Conservation (phyloP, 495 filamentous ascomycete species). For the Aspergillus bertholletiae region DNA sequence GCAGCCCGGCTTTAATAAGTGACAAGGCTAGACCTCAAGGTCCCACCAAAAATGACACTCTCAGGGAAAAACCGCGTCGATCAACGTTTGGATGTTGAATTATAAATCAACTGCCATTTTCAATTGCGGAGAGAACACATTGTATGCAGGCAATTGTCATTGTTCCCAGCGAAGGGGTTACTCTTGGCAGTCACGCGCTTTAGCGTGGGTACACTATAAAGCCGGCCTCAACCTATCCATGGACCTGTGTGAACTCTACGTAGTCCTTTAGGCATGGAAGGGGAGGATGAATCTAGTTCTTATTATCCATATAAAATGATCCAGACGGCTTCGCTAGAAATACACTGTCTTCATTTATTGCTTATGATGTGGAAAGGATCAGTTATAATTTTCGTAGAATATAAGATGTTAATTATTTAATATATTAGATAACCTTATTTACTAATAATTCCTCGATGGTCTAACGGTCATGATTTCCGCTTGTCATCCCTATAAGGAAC, state of each 20-base stretch:
- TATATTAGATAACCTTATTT: no score
- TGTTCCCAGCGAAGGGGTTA: not conserved
- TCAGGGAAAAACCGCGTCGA: not conserved
- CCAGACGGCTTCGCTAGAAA: no score
- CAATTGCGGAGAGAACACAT: not conserved
- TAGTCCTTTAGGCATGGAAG: no score
- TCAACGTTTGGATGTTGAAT: not conserved
- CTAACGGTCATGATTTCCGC: conserved; percentile 44
- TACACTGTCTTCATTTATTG: no score
- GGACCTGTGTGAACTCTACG: not conserved
- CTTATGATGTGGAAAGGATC: no score
- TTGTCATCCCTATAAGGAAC: conserved; percentile 23
- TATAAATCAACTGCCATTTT: not conserved
- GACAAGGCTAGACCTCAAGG: not conserved
- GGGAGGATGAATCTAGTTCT: no score
- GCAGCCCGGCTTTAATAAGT: not conserved
- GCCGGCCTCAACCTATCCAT: not conserved
- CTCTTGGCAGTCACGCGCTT: not conserved
- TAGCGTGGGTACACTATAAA: not conserved
- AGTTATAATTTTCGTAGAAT: no score
- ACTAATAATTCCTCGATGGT: conserved; percentile 27
- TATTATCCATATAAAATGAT: no score
- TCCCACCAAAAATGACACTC: not conserved
- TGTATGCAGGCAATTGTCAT: not conserved
- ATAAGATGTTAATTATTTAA: no score